Evolutionary conservation across 495 filamentous ascomycete genomes (phyloP), one percentile per base, ranked within the genome.

Genomic region (Penicillium steckii): DNA sequence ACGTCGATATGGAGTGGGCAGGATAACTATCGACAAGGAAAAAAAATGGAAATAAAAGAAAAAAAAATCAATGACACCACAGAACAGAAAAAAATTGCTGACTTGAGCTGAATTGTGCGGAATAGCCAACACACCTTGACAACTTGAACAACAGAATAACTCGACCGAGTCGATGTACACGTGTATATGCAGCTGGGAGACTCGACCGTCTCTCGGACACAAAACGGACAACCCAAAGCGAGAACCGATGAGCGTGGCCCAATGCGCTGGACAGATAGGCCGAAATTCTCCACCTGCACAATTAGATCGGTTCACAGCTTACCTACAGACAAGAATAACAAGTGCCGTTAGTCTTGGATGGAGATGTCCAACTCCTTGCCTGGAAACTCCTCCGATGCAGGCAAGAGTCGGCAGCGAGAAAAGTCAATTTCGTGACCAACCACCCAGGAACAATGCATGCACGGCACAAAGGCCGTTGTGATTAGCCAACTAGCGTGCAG

Each of bases 361-460:
- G 38, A 9, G 18, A 15, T 12, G n/a, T 13, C 15, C 24, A 7
- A 32, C 32, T 21, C 51, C 45, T 54, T 54, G 19, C 51, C 45
- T 47, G 37, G 7, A 18, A 23, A 19, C 30, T 10, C 46, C 27
- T n/a, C 26, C 22, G 26, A 37, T 32, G 26, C 18, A 38, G 37
- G 33, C 26, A 43, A 32, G 38, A 35, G 35, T 33, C 51, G 27
- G 33, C 38, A 41, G 27, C 40, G 12, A n/a, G n/a, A 38, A 53
- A 48, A 54, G 37, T 47, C 48, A 59, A 49, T 55, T 52, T 32
- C 21, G 19, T 48, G 29, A 30, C 44, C 50, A 41, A 23, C 38
- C 38, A 24, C 42, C 42, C 38, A 60, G 52, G 44, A 60, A 60
- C 44, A 48, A 47, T 52, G 48, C 52, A 52, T 8, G 48, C 38